phyloP scores from a whole-genome alignment of 768 basidiomycete genomes.

The Amanita jacksonii region DNA sequence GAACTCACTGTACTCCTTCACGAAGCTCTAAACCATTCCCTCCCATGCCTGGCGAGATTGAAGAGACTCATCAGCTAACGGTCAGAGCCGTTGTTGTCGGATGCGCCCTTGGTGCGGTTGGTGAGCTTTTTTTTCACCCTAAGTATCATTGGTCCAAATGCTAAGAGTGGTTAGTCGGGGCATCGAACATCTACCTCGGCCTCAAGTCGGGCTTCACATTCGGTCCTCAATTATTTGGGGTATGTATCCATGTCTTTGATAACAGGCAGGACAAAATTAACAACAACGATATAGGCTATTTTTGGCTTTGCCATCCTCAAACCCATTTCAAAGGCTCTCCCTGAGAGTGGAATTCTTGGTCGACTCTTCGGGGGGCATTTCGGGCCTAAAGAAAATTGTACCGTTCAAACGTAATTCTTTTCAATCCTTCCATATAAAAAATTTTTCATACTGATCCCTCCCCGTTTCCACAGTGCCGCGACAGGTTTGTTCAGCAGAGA shows the following conservation, averaged over 20 bases:
- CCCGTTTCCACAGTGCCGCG: constrained; percentile 29
- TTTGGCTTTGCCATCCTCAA: constrained; percentile 56
- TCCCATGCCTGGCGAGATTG: constrained; percentile 34
- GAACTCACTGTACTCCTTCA: no score
- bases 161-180: constrained; percentile 27
- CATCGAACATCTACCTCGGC: constrained; percentile 60
- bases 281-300: constrained; percentile 27
- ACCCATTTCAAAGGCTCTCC: constrained; percentile 38
- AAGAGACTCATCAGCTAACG: constrained; percentile 44
- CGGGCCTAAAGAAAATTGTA: constrained; percentile 61
- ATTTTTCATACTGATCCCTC: no score
- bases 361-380: constrained; percentile 41
- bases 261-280: constrained; percentile 3
- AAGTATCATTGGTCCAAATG: not conserved
- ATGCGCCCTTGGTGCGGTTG: constrained; percentile 39
- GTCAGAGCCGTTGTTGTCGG: constrained; percentile 43
- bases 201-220: constrained; percentile 63
- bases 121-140: constrained; percentile 11
- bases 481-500: constrained; percentile 26
- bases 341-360: constrained; percentile 35
- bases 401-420: constrained; percentile 37
- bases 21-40: constrained; percentile 43
- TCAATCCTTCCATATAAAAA: not conserved
- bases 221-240: constrained; percentile 53
- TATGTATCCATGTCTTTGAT: constrained; percentile 18